Base-by-base conservation (phyloP, 768 basidiomycete species). In the Lactarius quietus region DNA sequence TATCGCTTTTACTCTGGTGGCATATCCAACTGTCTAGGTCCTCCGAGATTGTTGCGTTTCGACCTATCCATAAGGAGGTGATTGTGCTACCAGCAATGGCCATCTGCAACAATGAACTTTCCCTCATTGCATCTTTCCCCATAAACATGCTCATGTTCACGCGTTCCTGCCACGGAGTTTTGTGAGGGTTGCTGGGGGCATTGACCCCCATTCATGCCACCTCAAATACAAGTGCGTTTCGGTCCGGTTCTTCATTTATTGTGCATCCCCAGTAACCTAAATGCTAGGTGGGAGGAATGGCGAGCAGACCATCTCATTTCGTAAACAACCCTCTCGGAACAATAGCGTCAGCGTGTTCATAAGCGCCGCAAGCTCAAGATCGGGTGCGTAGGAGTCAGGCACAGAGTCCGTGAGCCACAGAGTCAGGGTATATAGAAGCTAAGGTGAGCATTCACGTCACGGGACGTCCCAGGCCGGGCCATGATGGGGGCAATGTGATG, bases 401-500 rank as follows among this genome's bases (percentile, higher is more conserved):
- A 66, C 56, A 33, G 10, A 9, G 48, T 35, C 10, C 26, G 35
- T 54, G 23, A 26, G 51, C 15, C 52, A 28, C 38, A 26, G 18
- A n/a, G 51, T 23, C 29, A 59, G 29, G 41, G 53, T 33, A 33
- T 33, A 26, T 28, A 18, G 36, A 51, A 26, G 28, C 45, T 15
- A 36, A 51, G 38, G 51, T 58, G 53, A 29, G 33, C 29, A n/a
- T 33, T 35, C 45, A n/a, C 52, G 65, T 52, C 61, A 58, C 58
- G 61, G 56, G 51, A 45, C n/a, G 26, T 43, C 39, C 58, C 55
- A 57, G 26, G 43, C 15, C 23, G 54, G 35, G 28, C 18, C 10
- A 33, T 55, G 26, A 23, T 20, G 23, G 23, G 52, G 31, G 14
- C 43, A 18, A 38, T 58, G 28, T 62, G 57, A 43, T 23, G 43